Conservation (phyloP, 2,329 filamentous ascomycete species). For the Epichloe aotearoae region DNA sequence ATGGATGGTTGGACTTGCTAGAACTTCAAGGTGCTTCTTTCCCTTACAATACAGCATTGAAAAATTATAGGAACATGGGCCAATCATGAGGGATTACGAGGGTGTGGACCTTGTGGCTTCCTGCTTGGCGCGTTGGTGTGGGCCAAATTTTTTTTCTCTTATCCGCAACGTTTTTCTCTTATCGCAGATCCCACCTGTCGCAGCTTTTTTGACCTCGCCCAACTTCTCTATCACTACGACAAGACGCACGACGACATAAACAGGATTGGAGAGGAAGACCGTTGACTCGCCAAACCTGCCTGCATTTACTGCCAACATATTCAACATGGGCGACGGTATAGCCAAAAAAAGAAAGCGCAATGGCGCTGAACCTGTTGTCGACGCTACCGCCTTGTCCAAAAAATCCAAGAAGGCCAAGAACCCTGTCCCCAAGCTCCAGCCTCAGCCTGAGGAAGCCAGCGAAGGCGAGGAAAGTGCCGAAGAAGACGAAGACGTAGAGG, state of each 20-base stretch:
- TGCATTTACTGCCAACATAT: not conserved
- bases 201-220: not conserved
- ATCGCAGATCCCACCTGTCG: slow-evolving; percentile 5
- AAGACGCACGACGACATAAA: not conserved
- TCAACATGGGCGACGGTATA: slow-evolving; percentile 21
- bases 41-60: too few species aligned
- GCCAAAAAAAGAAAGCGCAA: slow-evolving; percentile 36
- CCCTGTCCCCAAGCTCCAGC: slow-evolving; percentile 16
- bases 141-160: slow-evolving; percentile 11
- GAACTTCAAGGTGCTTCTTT: too few species aligned
- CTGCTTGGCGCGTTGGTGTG: not conserved
- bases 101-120: too few species aligned
- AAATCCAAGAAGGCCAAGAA: slow-evolving; percentile 31
- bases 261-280: not conserved
- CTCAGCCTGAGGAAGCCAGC: slow-evolving; percentile 16
- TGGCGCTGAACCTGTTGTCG: slow-evolving; percentile 18
- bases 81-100: too few species aligned
- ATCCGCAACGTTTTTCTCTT: slow-evolving; percentile 9
- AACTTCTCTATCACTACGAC: not conserved
- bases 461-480: slow-evolving; percentile 16
- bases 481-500: slow-evolving; percentile 16
- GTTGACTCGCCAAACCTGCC: not conserved
- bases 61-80: too few species aligned
- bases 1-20: too few species aligned
- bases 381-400: slow-evolving; percentile 15